phyloP scores from a whole-genome alignment of 352 stramenopile genomes.

The Pythium vanterpoolii region DNA sequence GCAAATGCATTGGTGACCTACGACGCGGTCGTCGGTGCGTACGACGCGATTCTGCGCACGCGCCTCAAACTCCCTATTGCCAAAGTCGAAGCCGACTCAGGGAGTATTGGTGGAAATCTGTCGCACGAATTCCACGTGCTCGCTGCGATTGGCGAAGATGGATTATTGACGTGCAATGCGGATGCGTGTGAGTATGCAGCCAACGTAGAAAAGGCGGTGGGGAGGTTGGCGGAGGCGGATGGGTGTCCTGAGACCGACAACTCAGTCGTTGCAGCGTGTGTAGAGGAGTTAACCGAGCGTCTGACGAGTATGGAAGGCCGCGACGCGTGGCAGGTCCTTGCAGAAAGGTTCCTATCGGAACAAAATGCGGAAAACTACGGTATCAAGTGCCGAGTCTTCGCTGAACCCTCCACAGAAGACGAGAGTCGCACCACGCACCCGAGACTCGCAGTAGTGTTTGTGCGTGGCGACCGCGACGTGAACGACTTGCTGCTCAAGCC shows the following conservation, averaged over 20 bases:
- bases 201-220: slow-evolving; percentile 86
- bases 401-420: slow-evolving; percentile 24
- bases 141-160: slow-evolving; percentile 79
- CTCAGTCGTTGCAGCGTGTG: neutral
- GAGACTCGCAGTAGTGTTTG: slow-evolving; percentile 40
- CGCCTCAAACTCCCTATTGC: slow-evolving; percentile 68
- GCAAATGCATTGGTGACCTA: slow-evolving; percentile 67
- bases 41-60: slow-evolving; percentile 68
- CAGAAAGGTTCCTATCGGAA: neutral
- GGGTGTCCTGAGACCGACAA: neutral
- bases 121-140: slow-evolving; percentile 90
- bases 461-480: slow-evolving; percentile 52
- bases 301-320: neutral
- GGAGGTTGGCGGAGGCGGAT: slow-evolving; percentile 18
- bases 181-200: slow-evolving; percentile 66
- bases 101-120: slow-evolving; percentile 84
- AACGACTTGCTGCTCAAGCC: slow-evolving; percentile 73
- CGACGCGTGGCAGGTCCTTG: slow-evolving; percentile 4
- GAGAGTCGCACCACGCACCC: slow-evolving; percentile 6
- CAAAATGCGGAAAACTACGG: neutral
- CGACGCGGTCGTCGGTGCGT: slow-evolving; percentile 70
- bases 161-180: slow-evolving; percentile 64
- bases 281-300: neutral
- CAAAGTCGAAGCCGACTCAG: slow-evolving; percentile 83
- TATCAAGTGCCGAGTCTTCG: slow-evolving; percentile 25